These are phyloP conservation scores for Zoysia pacifica DNA, from an alignment of 176 grass and related monocot species.

Conservation along the genomic window DNA sequence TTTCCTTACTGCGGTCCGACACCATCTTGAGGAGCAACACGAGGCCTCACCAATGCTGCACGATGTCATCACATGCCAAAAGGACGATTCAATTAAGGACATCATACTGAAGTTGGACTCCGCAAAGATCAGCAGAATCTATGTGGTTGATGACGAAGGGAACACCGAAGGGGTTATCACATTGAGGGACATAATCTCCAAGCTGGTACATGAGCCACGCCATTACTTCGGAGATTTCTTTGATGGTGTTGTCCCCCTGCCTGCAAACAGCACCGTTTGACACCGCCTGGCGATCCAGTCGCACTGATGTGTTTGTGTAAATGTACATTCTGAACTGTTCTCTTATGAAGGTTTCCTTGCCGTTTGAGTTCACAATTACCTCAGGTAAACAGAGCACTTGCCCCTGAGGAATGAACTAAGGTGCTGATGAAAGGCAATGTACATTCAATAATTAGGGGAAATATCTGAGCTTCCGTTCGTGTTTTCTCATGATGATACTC, in stretches of 20 bases:
- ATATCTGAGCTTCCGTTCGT: neutral
- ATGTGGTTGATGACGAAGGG: conserved; percentile 60
- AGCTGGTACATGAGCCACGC: conserved; percentile 82
- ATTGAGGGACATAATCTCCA: conserved; percentile 95
- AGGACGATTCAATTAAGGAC: conserved; percentile 61
- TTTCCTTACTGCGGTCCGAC: conserved; percentile 69
- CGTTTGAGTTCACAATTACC: neutral
- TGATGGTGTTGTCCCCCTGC: conserved; percentile 79
- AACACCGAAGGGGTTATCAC: conserved; percentile 80
- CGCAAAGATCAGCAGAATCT: conserved; percentile 85
- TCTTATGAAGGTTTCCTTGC: neutral
- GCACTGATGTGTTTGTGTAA: neutral
- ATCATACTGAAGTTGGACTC: conserved; percentile 84
- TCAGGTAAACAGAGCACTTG: neutral
- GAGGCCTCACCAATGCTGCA: conserved; percentile 64
- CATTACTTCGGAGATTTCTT: conserved; percentile 99
- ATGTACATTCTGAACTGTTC: conserved; percentile 33
- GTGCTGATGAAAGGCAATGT: conserved; percentile 20
- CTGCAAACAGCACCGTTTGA: conserved; percentile 79
- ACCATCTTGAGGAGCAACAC: conserved; percentile 68
- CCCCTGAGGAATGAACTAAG: conserved; percentile 1
- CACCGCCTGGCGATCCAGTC: neutral
- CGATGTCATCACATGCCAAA: conserved; percentile 66
- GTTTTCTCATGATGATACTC: neutral
- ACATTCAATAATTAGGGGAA: conserved; percentile 12